A percentile compares a stretch with the other conserved stretches of the same genome.
phyloP scores from a whole-genome alignment of 495 filamentous ascomycete species.

The Aspergillus olivimuriae region DNA sequence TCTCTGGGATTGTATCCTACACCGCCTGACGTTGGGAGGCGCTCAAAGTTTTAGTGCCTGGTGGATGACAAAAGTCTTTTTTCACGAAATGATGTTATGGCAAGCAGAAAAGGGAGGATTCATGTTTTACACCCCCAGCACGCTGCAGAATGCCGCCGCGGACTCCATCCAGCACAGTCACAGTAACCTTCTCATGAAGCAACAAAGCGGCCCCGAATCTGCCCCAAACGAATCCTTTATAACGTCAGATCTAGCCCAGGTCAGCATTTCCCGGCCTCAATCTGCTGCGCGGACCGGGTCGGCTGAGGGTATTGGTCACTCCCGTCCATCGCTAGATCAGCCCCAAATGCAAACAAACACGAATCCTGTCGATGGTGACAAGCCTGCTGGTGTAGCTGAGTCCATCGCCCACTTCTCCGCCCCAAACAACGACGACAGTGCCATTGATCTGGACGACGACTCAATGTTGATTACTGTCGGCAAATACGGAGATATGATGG shows the following conservation, averaged over 20 bases:
- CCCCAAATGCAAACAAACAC: constrained; percentile 11
- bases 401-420: constrained; percentile 26
- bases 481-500: constrained; percentile 47
- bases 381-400: constrained; percentile 25
- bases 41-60: constrained; percentile 87
- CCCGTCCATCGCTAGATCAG: constrained; percentile 7
- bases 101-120: constrained; percentile 90
- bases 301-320: constrained; percentile 3
- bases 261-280: constrained; percentile 4
- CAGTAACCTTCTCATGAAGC: constrained; percentile 20
- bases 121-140: constrained; percentile 53
- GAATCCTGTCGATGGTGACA: constrained; percentile 12
- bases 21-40: constrained; percentile 60
- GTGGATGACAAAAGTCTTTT: constrained; percentile 98
- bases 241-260: constrained; percentile 3
- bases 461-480: constrained; percentile 41
- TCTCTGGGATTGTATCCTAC: constrained; percentile 41
- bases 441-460: constrained; percentile 43
- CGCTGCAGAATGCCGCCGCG: constrained; percentile 36
- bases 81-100: constrained; percentile 93
- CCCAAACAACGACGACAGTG: constrained; percentile 42
- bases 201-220: constrained; percentile 10
- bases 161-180: constrained; percentile 21
- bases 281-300: constrained; percentile 6
- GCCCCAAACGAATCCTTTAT: constrained; percentile 9